Percentiles rank a stretch among this genome's conserved stretches.
These are phyloP conservation scores for Alternaria metachromatica DNA, from an alignment of 2,329 filamentous ascomycete species.

Conservation along the genomic window DNA sequence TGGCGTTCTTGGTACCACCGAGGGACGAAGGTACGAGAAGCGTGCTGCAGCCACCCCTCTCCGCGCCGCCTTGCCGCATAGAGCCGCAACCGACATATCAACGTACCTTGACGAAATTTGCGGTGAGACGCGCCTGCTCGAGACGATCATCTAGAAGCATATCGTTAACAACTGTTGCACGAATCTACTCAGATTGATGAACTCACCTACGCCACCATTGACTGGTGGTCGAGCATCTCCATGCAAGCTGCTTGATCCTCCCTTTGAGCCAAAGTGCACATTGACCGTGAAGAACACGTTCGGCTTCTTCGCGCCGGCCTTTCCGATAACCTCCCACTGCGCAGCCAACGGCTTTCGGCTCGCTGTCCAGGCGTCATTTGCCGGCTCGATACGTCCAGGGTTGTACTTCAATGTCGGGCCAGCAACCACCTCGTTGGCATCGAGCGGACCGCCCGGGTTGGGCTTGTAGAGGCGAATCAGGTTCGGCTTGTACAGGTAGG, in stretches of 20 bases:
- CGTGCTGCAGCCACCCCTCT: constrained; percentile 23
- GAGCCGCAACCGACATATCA: not conserved
- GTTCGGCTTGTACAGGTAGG: constrained; percentile 71
- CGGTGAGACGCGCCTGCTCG: constrained; percentile 65
- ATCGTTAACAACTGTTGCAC: constrained; percentile 6
- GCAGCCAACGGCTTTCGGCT: constrained; percentile 73
- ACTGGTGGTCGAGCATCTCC: constrained; percentile 71
- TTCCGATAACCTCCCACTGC: constrained; percentile 66
- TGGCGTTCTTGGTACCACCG: constrained; percentile 22
- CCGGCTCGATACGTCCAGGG: constrained; percentile 71
- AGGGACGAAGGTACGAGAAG: constrained; percentile 6
- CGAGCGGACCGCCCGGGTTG: constrained; percentile 61
- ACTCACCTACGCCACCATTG: constrained; percentile 63
- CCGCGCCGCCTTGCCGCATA: constrained; percentile 12
- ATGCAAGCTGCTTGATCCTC: constrained; percentile 68
- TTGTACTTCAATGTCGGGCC: constrained; percentile 69
- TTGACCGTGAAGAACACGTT: constrained; percentile 71
- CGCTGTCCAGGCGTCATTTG: constrained; percentile 64
- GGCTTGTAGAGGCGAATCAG: constrained; percentile 65
- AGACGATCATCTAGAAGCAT: constrained; percentile 55
- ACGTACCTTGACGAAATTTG: constrained; percentile 47
- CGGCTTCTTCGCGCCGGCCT: constrained; percentile 50
- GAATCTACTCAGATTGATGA: not conserved
- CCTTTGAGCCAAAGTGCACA: constrained; percentile 72
- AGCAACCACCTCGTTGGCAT: constrained; percentile 64